Conservation (phyloP, 352 stramenopile genomes). For the Salisapilia sapeloensis region DNA sequence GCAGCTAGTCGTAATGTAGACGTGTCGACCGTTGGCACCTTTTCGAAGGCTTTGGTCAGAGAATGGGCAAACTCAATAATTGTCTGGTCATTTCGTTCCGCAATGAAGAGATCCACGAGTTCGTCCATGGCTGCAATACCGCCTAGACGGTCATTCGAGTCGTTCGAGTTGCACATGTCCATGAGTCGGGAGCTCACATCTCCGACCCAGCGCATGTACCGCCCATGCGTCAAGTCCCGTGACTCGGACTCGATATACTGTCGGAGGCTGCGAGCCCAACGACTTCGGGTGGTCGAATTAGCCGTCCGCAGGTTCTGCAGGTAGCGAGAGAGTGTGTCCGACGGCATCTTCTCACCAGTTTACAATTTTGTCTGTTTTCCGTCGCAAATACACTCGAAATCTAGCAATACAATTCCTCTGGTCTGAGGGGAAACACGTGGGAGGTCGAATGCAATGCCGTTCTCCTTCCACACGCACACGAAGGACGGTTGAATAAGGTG, state of each 20-base stretch:
- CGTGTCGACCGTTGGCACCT: constrained; percentile 57
- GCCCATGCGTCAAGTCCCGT: constrained; percentile 60
- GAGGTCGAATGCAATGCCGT: too few relatives aligned
- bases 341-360: too few relatives aligned
- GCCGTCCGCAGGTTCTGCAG: constrained; percentile 52
- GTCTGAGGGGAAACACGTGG: too few relatives aligned
- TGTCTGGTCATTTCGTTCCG: constrained; percentile 76
- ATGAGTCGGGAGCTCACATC: constrained; percentile 70
- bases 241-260: constrained; percentile 78
- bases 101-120: constrained; percentile 79
- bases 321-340: constrained; percentile 55
- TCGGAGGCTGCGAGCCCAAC: constrained; percentile 53
- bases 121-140: constrained; percentile 82
- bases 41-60: constrained; percentile 77
- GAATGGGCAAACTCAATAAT: constrained; percentile 83
- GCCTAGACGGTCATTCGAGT: constrained; percentile 63
- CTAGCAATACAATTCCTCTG: too few relatives aligned
- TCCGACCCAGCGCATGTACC: constrained; percentile 81
- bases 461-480: too few relatives aligned
- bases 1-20: constrained; percentile 53
- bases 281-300: constrained; percentile 40
- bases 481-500: too few relatives aligned
- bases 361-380: too few relatives aligned
- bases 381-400: too few relatives aligned
- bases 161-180: constrained; percentile 65